phyloP scores from a whole-genome alignment of 2,329 filamentous ascomycete species.

The Ascochyta viciae-villosae region DNA sequence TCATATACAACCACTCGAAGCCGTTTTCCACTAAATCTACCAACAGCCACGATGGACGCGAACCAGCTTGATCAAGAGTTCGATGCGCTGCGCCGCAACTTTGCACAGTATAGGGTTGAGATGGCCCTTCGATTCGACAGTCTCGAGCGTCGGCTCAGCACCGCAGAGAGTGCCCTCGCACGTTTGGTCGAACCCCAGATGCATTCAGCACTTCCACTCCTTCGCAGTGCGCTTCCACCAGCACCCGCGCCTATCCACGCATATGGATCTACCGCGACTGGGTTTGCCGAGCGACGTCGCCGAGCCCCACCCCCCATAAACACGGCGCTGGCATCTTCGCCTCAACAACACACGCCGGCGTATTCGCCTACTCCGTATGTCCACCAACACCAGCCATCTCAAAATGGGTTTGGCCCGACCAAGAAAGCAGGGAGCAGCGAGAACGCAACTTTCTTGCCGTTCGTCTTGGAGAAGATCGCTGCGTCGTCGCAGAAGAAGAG shows the following conservation, averaged over 20 bases:
- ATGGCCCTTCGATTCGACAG: not conserved
- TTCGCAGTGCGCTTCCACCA: not conserved
- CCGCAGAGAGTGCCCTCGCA: not conserved
- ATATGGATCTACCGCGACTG: not conserved
- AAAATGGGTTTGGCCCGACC: not conserved
- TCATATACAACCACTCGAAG: not conserved
- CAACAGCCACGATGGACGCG: not conserved
- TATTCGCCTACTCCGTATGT: not conserved
- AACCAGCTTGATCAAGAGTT: not conserved
- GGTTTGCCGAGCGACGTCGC: not conserved
- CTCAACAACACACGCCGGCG: not conserved
- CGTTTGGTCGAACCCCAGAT: not conserved
- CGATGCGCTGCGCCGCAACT: not conserved
- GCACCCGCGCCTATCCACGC: not conserved
- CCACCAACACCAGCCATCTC: not conserved
- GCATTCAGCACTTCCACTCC: not conserved
- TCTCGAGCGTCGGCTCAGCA: not conserved
- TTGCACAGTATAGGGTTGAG: not conserved
- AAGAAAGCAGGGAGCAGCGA: not conserved
- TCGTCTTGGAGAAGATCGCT: conserved; percentile 1
- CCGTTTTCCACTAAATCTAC: not conserved
- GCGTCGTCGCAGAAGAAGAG: not conserved
- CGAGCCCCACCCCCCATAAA: not conserved
- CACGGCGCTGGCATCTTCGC: not conserved
- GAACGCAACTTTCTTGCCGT: conserved; percentile 1